A percentile compares a stretch with the other conserved stretches of the same genome.
These are phyloP conservation scores for Entrophospora sp. DNA, from an alignment of 192 early-diverging fungal genomes.

Conservation along the genomic window DNA sequence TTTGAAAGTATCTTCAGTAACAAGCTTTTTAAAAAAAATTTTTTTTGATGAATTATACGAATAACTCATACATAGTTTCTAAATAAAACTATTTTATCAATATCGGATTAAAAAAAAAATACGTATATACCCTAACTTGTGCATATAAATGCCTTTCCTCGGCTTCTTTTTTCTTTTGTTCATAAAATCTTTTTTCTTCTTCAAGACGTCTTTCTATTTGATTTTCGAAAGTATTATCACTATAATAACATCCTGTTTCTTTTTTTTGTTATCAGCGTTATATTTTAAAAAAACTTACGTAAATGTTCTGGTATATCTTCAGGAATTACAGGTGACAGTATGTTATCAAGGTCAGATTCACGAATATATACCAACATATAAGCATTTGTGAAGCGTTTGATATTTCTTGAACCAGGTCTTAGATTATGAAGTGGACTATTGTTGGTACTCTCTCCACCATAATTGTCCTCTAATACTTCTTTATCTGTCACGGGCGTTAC, in stretches of 20 bases:
- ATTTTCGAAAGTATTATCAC: too few relatives aligned
- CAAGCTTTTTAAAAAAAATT: slow-evolving; percentile 30
- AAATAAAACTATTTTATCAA: too few relatives aligned
- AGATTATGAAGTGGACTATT: slow-evolving; percentile 23
- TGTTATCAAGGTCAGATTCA: slow-evolving; percentile 56
- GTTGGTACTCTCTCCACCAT: slow-evolving; percentile 65
- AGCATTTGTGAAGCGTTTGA: slow-evolving; percentile 89
- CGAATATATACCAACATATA: slow-evolving; percentile 99
- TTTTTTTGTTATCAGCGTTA: too few relatives aligned
- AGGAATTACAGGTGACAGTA: slow-evolving; percentile 56
- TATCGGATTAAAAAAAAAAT: background rate
- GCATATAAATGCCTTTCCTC: slow-evolving; percentile 64
- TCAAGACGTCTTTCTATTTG: slow-evolving; percentile 41
- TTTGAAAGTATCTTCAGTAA: slow-evolving; percentile 58
- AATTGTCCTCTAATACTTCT: slow-evolving; percentile 93
- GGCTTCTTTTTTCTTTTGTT: slow-evolving; percentile 54
- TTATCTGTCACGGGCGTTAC: slow-evolving; percentile 68
- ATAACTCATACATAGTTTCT: too few relatives aligned
- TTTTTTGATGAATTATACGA: background rate
- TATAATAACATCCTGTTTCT: background rate
- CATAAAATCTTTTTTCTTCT: slow-evolving; percentile 52
- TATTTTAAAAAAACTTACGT: slow-evolving; percentile 25
- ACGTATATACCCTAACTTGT: slow-evolving; percentile 41
- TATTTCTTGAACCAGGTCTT: slow-evolving; percentile 36
- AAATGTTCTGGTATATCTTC: slow-evolving; percentile 81